Evolutionary conservation across 805 yeast genomes (phyloP), one percentile per base, ranked within the genome.

Genomic region (Yamadazyma olivae): DNA sequence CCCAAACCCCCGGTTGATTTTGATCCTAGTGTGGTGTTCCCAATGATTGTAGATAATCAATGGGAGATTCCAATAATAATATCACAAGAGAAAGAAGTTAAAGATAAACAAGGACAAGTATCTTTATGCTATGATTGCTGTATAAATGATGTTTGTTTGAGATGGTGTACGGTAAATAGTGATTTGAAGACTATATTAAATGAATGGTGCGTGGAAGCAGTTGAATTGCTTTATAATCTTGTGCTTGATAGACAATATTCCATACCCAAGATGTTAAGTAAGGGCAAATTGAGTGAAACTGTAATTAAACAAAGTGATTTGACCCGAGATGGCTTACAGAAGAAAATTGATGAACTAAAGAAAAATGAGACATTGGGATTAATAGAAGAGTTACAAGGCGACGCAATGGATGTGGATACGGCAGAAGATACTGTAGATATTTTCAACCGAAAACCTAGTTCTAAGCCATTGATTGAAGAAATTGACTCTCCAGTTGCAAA

Each of bases 41-140:
- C 82, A 1, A 56, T 77, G 33, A 80, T 83, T 16, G 75, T 80
- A 58, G 77, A 76, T 24, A 80, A 80, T 49, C 70, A 82, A 50
- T 89, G 96, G 95, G 89, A 83, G 40, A 81, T 88, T 2, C 96
- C 96, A 1, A 77, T 90, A 2, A 72, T 84, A 1, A 77, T 86
- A 0, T 79, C 91, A 0, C 67, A 71, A 0, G 75, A 73, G 32
- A 54, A 70, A 37, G 52, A 80, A 9, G 82, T 74, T 30, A 53
- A 41, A 10, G 96, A 90, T 55, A 89, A 89, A 51, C 77, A 77
- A 48, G 95, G 95, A 1, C 57, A 61, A 3, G 56, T 64, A 12
- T 77, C 89, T 28, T 60, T 72, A 28, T 89, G 86, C 1, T 77
- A 77, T 49, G 96, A 89, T 56, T 89, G 96, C 57, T 79, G 90